These are phyloP conservation scores for Penicillium digitatum DNA, from an alignment of 2,329 filamentous ascomycete species.

Conservation along the genomic window DNA sequence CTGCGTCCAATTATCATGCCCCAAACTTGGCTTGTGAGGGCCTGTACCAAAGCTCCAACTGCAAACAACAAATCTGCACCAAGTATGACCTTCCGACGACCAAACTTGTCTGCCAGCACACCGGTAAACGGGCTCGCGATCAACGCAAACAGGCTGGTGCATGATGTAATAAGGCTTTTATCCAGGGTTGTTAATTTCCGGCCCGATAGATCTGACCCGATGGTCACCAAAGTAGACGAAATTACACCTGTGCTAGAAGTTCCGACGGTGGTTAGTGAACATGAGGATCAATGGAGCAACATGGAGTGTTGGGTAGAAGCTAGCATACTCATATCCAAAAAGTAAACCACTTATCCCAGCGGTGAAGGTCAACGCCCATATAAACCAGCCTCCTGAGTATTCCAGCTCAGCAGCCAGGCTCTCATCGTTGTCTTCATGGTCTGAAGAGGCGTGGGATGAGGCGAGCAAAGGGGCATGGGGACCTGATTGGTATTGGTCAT, in stretches of 20 bases:
- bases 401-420: constrained; percentile 10
- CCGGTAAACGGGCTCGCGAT: constrained; percentile 54
- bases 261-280: constrained; percentile 14
- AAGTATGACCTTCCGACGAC: constrained; percentile 48
- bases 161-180: constrained; percentile 57
- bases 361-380: constrained; percentile 55
- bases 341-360: constrained; percentile 57
- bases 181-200: constrained; percentile 52
- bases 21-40: constrained; percentile 39
- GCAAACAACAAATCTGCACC: constrained; percentile 46
- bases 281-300: background rate
- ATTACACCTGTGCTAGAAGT: constrained; percentile 55
- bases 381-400: constrained; percentile 42
- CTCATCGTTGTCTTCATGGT: constrained; percentile 10
- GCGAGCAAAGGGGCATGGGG: constrained; percentile 33
- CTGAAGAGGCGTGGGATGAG: constrained; percentile 11
- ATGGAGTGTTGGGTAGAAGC: background rate
- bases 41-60: constrained; percentile 45
- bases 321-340: constrained; percentile 58
- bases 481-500: constrained; percentile 22
- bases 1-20: constrained; percentile 47
- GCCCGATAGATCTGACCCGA: constrained; percentile 51
- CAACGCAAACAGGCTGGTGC: constrained; percentile 56
- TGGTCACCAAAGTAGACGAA: constrained; percentile 56
- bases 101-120: constrained; percentile 49